phyloP scores from a whole-genome alignment of 2,329 filamentous ascomycete species.

The Rugonectria rugulosa region DNA sequence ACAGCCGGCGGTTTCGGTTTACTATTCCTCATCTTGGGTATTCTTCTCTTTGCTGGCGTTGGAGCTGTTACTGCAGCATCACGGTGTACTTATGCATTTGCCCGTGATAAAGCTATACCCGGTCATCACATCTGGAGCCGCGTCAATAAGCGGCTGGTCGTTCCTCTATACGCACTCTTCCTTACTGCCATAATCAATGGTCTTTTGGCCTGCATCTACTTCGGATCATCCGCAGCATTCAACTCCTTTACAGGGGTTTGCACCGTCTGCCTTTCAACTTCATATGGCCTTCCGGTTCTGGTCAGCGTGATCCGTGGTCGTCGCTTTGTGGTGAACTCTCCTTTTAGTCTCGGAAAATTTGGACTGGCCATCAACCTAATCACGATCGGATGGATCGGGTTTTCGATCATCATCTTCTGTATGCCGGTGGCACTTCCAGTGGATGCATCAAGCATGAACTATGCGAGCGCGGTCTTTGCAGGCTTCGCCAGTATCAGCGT shows the following conservation, averaged over 20 bases:
- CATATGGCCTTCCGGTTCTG: constrained; percentile 77
- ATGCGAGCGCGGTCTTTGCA: constrained; percentile 69
- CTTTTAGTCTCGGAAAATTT: constrained; percentile 70
- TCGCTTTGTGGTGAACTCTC: constrained; percentile 65
- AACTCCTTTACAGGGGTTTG: constrained; percentile 80
- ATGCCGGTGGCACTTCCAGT: constrained; percentile 71
- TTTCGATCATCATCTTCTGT: constrained; percentile 75
- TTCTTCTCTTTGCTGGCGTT: constrained; percentile 78
- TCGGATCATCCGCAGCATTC: constrained; percentile 78
- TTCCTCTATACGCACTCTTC: constrained; percentile 73
- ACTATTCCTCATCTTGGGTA: constrained; percentile 77
- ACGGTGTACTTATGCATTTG: constrained; percentile 77
- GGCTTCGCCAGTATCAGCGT: constrained; percentile 52
- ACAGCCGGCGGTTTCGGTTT: constrained; percentile 76
- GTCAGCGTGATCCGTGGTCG: constrained; percentile 73
- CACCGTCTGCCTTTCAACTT: constrained; percentile 76
- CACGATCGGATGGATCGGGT: constrained; percentile 71
- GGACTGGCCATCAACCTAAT: constrained; percentile 72
- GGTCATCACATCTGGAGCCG: constrained; percentile 59
- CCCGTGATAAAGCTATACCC: constrained; percentile 47
- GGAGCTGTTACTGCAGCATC: constrained; percentile 77
- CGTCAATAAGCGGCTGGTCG: constrained; percentile 67
- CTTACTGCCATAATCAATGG: constrained; percentile 73
- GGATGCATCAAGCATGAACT: constrained; percentile 66
- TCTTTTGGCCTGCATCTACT: constrained; percentile 77